These are phyloP conservation scores for Daldinia bambusicola DNA, from an alignment of 495 filamentous ascomycete genomes.

Conservation along the genomic window DNA sequence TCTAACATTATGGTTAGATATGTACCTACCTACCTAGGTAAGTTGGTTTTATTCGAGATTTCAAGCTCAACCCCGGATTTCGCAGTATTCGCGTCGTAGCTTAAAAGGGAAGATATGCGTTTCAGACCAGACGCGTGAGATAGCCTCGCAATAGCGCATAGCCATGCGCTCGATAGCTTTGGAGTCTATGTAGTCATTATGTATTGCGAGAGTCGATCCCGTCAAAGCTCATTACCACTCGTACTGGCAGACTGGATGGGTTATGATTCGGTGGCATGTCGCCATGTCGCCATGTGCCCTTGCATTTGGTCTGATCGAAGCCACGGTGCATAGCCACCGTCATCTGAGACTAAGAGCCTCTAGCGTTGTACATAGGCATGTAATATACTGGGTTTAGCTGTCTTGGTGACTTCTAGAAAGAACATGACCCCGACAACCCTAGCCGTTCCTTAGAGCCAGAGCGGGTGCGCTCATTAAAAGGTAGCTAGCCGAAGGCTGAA, in stretches of 20 bases:
- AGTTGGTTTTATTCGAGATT: background rate
- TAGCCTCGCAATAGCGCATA: constrained; percentile 21
- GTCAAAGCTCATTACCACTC: constrained; percentile 20
- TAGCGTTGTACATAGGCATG: background rate
- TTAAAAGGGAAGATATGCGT: constrained; percentile 16
- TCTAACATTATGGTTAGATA: background rate
- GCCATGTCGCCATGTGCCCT: constrained; percentile 5
- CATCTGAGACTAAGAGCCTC: background rate
- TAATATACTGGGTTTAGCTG: background rate
- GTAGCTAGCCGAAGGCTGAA: constrained; percentile 11
- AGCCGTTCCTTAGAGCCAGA: background rate
- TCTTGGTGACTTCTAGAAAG: constrained; percentile 1
- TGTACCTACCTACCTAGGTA: background rate
- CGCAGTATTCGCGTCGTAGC: background rate
- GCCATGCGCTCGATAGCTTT: constrained; percentile 14
- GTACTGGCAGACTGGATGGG: background rate
- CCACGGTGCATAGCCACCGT: background rate
- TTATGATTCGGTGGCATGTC: constrained; percentile 1
- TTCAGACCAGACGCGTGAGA: constrained; percentile 28
- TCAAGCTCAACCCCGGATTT: background rate
- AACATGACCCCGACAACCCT: background rate
- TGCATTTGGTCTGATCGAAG: constrained; percentile 5
- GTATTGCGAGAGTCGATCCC: constrained; percentile 29
- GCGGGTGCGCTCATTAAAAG: background rate
- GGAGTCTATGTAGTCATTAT: background rate